phyloP scores from a whole-genome alignment of 139 green algal species.

The Zygnema circumcarinatum region DNA sequence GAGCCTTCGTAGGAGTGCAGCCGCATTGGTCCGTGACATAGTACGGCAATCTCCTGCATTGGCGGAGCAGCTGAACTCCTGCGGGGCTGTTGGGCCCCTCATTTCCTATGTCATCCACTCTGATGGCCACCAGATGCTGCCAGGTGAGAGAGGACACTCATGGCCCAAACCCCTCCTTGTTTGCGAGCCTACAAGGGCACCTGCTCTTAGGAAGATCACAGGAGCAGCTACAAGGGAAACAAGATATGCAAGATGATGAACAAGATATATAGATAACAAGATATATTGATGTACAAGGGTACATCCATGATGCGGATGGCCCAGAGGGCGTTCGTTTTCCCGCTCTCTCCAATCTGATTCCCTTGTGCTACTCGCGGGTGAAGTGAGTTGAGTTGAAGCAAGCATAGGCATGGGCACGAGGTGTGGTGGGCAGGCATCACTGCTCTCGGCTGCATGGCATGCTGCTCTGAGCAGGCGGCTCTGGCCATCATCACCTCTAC shows the following conservation, averaged over 20 bases:
- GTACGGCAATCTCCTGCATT: slow-evolving; percentile 90
- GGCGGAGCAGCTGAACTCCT: slow-evolving; percentile 84
- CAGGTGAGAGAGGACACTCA: slow-evolving; percentile 13
- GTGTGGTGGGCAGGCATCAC: background rate
- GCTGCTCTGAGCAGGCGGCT: background rate
- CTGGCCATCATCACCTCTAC: slow-evolving; percentile 32
- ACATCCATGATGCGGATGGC: too few relatives aligned
- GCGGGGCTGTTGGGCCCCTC: slow-evolving; percentile 81
- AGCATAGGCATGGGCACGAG: background rate
- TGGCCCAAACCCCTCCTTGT: background rate
- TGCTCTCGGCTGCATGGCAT: slow-evolving; percentile 30
- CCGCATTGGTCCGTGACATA: slow-evolving; percentile 75
- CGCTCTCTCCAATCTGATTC: background rate
- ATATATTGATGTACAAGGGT: too few relatives aligned
- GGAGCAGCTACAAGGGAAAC: too few relatives aligned
- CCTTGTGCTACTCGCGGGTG: background rate
- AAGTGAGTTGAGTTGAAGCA: background rate
- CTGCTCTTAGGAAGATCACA: too few relatives aligned
- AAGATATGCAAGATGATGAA: too few relatives aligned
- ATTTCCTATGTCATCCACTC: slow-evolving; percentile 78
- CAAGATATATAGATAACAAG: too few relatives aligned
- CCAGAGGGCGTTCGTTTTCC: too few relatives aligned
- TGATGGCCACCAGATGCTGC: slow-evolving; percentile 50
- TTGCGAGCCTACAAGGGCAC: background rate
- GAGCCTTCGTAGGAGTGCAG: slow-evolving; percentile 81